These are phyloP conservation scores for Eremochloa ophiuroides DNA, from an alignment of 176 grass and related monocot species.

Conservation along the genomic window DNA sequence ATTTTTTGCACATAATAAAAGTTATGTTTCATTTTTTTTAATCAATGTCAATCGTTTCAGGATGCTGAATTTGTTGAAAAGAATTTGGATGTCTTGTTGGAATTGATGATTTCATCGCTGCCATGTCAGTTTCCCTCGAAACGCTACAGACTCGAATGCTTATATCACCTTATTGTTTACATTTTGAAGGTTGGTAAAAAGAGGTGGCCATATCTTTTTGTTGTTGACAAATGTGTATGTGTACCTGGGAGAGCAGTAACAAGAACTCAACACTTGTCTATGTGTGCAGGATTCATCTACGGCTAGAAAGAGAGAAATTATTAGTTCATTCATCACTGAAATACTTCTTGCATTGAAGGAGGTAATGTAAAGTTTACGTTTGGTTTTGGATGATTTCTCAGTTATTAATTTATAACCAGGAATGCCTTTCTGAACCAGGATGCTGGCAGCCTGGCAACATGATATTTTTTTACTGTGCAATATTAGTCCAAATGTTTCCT, in stretches of 20 bases:
- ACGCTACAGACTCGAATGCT: slow-evolving; percentile 80
- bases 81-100: slow-evolving; percentile 58
- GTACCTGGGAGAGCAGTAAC: not conserved
- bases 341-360: slow-evolving; percentile 87
- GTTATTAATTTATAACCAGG: not conserved
- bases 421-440: not conserved
- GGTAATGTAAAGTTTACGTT: slow-evolving; percentile 39
- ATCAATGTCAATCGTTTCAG: slow-evolving; percentile 32
- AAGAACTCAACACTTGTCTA: not conserved
- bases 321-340: slow-evolving; percentile 92
- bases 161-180: slow-evolving; percentile 76
- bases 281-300: slow-evolving; percentile 71
- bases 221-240: not conserved
- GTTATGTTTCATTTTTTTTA: not conserved
- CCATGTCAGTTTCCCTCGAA: slow-evolving; percentile 85
- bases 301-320: slow-evolving; percentile 63
- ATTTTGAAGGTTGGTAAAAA: slow-evolving; percentile 70
- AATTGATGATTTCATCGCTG: slow-evolving; percentile 67
- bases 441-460: not conserved
- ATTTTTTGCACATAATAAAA: slow-evolving; percentile 13
- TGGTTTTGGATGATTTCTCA: not conserved
- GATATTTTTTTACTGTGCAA: not conserved
- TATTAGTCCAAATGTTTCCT: not conserved
- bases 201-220: not conserved
- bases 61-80: slow-evolving; percentile 62